Evolutionary conservation across 73 alveolate genomes (phyloP), one percentile per base, ranked within the genome.

Genomic region (Blepharisma japonicum): DNA sequence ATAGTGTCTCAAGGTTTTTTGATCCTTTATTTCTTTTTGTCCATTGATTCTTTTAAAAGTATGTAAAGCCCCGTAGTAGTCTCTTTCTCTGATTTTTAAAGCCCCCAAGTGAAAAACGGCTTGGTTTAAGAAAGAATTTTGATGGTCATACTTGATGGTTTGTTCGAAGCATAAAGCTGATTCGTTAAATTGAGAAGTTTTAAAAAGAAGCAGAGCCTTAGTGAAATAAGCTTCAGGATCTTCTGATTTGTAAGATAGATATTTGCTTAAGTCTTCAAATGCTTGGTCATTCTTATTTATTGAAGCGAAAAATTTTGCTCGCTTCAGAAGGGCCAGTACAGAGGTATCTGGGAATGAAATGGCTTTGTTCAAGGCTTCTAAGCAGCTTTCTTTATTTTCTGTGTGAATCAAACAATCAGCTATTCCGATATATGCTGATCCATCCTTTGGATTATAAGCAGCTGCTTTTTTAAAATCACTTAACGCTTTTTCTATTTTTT

Each of bases 401-500:
- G 83, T 78, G 6, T 85, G 86, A 78, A 83, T 87, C n/a, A 87
- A 72, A 21, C 88, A 45, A 56, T 87, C 94, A 39, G 91, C 94
- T 6, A 76, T 50, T 3, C 94, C 94, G 42, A 87, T 38, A 51
- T 83, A 83, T 4, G 89, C 94, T 21, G 77, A 48, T 39, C 94
- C 94, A 45, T 71, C 82, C 8, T 87, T 81, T n/a, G 88, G 80
- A 39, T 45, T 51, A 1, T 83, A 14, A 6, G 80, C 45, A 39
- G 71, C 71, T 0, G 83, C 94, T 14, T 23, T 55, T 68, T 79
- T 50, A 80, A 87, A 87, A 72, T 87, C 94, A 39, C 82, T 71
- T 6, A 87, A 53, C 0, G 95, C 91, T 51, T 88, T 88, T n/a
- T 88, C 95, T 91, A 91, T 83, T 66, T 82, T 77, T 79, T 88